phyloP scores from a whole-genome alignment of 1,284 basidiomycete genomes.

The Rugiboletus extremiorientalis region DNA sequence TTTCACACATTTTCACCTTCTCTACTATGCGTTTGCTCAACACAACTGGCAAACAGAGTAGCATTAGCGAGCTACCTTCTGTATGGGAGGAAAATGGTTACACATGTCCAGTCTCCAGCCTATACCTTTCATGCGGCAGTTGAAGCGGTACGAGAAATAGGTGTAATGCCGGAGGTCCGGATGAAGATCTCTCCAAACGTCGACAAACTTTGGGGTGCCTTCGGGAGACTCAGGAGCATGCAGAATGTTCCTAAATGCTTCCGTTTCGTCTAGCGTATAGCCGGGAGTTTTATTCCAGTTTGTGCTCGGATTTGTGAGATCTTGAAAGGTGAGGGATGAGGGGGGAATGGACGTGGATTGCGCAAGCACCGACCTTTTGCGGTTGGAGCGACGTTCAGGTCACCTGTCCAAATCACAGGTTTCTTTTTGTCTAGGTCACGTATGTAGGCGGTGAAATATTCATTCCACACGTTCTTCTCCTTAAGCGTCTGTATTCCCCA shows the following conservation, averaged over 20 bases:
- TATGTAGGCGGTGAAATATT: conserved; percentile 72
- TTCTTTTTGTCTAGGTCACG: conserved; percentile 73
- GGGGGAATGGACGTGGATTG: background rate
- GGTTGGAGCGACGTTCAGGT: conserved; percentile 85
- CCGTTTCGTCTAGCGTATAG: conserved; percentile 78
- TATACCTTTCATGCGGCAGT: conserved; percentile 76
- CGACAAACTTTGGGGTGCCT: conserved; percentile 58
- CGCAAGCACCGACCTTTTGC: conserved; percentile 48
- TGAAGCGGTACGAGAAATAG: conserved; percentile 85
- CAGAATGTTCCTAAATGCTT: conserved; percentile 65
- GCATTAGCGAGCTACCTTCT: background rate
- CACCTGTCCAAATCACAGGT: conserved; percentile 88
- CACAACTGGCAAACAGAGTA: conserved; percentile 50
- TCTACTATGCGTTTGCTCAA: conserved; percentile 65
- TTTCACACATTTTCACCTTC: conserved; percentile 74
- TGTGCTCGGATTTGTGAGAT: conserved; percentile 61
- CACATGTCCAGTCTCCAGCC: conserved; percentile 90
- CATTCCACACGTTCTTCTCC: conserved; percentile 75
- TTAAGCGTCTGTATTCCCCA: conserved; percentile 56
- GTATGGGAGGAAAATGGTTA: conserved; percentile 41
- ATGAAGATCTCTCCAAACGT: conserved; percentile 80
- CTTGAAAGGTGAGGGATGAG: conserved; percentile 34
- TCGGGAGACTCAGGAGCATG: conserved; percentile 39
- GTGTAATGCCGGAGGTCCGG: conserved; percentile 73
- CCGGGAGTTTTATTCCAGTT: conserved; percentile 84